Base-by-base conservation (phyloP, 192 early-diverging fungal genomes). In the Gigaspora rosea region DNA sequence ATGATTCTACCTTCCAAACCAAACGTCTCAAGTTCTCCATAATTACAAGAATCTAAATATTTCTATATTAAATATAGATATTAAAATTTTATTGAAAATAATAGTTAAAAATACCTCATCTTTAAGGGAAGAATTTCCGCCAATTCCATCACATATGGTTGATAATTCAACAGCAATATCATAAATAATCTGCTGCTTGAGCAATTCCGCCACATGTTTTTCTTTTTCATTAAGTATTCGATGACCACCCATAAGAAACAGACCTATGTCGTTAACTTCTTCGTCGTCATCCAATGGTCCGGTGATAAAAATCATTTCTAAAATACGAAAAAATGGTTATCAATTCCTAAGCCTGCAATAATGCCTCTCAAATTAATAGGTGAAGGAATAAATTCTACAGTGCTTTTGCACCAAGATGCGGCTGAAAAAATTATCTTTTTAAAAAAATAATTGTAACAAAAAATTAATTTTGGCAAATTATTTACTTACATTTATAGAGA, bases 81-180 rank as follows among this genome's bases (percentile, higher is more conserved):
- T 27, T 27, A 27, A 27, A 27, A 27, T 27, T 27, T 0, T 27
- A 27, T 27, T 27, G 27, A 27, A 27, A 27, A 27, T 27, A 27
- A 27, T 27, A 27, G 27, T 27, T 0, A 27, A 27, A 27, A 27
- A 20, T 63, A 68, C 66, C 36, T 68, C 66, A 11, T 68, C 66
- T 11, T 33, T 16, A 68, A 68, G 71, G 36, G 52, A 58, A 73
- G 71, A 73, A 73, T 73, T 73, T 32, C 7, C 33, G 35, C 22
- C 36, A 73, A 57, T 73, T 35, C 71, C 71, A 46, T 73, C 71
- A 59, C 71, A 73, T 73, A 73, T 73, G 16, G 36, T 73, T 59
- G 71, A 73, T 46, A 73, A 73, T 4, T 73, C 71, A 20, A 73
- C 71, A 36, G 56, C 71, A 72, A 72, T 32, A 56, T 72, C 71